Percentiles rank a stretch among this genome's conserved stretches.
phyloP scores from a whole-genome alignment of 805 yeast species.

The Nakazawaea sp. region DNA sequence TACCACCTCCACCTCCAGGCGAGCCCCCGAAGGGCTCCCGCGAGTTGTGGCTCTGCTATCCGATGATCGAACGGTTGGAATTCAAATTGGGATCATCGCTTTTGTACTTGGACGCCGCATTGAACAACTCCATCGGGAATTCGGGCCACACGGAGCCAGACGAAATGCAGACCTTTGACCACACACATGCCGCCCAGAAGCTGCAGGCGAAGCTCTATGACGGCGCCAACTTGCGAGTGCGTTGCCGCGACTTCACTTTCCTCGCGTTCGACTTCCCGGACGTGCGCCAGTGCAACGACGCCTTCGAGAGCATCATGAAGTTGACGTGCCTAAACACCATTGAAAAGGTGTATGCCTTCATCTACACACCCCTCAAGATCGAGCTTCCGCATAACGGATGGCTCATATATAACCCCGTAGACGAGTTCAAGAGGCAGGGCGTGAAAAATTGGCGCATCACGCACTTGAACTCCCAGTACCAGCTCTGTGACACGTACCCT shows the following conservation, averaged over 20 bases:
- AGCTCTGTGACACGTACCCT: conserved; percentile 75
- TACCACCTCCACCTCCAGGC: conserved; percentile 18
- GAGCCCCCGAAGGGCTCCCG: conserved; percentile 24
- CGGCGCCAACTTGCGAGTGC: conserved; percentile 56
- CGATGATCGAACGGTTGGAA: conserved; percentile 62
- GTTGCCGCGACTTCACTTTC: conserved; percentile 81
- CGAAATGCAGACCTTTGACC: neutral
- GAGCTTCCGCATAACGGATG: conserved; percentile 68
- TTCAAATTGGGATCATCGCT: conserved; percentile 49
- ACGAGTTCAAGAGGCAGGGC: conserved; percentile 71
- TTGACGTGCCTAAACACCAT: conserved; percentile 50
- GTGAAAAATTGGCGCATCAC: conserved; percentile 63
- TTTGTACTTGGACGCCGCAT: conserved; percentile 15
- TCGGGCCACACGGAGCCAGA: neutral
- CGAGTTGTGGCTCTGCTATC: conserved; percentile 92
- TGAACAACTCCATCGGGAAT: neutral
- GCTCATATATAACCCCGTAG: conserved; percentile 53
- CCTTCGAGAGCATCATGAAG: conserved; percentile 62
- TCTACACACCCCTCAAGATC: conserved; percentile 66
- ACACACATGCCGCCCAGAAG: neutral
- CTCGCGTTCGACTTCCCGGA: conserved; percentile 68
- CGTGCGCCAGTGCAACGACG: conserved; percentile 58
- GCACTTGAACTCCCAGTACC: conserved; percentile 53
- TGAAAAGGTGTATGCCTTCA: conserved; percentile 70
- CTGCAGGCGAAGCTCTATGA: conserved; percentile 12